Evolutionary conservation across 257 asterid species (phyloP).

Genomic region (Solanum bulbocastanum): DNA sequence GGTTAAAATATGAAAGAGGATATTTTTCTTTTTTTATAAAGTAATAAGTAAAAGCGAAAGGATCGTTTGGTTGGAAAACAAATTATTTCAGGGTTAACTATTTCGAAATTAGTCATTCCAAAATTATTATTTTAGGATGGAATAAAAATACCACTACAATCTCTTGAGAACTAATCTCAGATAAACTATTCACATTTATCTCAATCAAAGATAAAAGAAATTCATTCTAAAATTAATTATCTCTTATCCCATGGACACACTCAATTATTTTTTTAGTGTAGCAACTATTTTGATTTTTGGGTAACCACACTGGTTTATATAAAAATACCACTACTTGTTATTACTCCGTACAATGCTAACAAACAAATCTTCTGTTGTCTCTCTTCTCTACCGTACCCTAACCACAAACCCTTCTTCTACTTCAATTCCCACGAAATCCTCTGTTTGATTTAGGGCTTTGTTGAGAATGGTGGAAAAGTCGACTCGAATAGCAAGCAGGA

Average conservation of each 20-base stretch:
- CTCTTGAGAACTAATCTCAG: background rate
- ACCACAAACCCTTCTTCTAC: background rate
- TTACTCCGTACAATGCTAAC: background rate
- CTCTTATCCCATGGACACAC: background rate
- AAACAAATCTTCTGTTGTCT: background rate
- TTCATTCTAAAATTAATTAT: no score
- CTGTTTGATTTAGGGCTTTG: background rate
- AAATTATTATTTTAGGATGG: background rate
- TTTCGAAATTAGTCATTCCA: accelerated
- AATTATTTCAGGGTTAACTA: background rate
- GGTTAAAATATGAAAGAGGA: background rate
- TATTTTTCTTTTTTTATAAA: background rate
- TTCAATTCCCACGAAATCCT: background rate
- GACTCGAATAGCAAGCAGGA: background rate
- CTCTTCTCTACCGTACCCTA: background rate
- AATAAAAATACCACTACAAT: background rate
- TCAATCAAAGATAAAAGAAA: no score
- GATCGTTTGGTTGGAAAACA: background rate
- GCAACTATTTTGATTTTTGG: background rate
- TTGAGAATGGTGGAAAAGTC: background rate
- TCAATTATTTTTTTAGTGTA: no score
- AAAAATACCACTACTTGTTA: background rate
- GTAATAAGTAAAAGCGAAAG: background rate
- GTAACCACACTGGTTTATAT: background rate
- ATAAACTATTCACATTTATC: background rate